A percentile compares a stretch with the other conserved stretches of the same genome.
Evolutionary conservation across 2,329 filamentous ascomycete genomes (phyloP).

Genomic region (Trichoderma brevicompactum): DNA sequence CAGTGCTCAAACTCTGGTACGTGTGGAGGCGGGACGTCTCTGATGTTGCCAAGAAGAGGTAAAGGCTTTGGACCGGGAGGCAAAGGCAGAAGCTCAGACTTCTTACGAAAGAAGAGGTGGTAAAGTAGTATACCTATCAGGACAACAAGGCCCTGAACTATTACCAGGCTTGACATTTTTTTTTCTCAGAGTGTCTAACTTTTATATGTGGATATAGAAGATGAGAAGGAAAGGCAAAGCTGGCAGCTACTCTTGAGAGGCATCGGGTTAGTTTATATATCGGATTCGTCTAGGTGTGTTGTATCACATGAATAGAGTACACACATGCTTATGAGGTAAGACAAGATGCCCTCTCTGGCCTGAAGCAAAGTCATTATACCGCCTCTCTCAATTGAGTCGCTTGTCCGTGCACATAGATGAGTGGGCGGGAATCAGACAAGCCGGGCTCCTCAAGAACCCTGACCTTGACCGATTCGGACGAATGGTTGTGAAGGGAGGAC

Average conservation of each 20-base stretch:
- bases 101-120: conserved; percentile 6
- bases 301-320: too few relatives aligned
- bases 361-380: too few relatives aligned
- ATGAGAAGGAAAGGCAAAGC: neutral
- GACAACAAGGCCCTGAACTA: conserved; percentile 4
- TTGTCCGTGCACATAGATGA: too few relatives aligned
- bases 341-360: too few relatives aligned
- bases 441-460: too few relatives aligned
- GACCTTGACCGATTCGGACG: too few relatives aligned
- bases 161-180: neutral
- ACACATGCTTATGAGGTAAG: too few relatives aligned
- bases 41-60: conserved; percentile 52
- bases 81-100: conserved; percentile 23
- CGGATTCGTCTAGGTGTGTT: too few relatives aligned
- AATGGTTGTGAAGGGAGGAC: too few relatives aligned
- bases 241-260: neutral
- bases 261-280: neutral
- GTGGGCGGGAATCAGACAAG: too few relatives aligned
- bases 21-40: conserved; percentile 47
- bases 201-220: neutral
- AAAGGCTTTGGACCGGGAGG: conserved; percentile 41
- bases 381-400: too few relatives aligned
- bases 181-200: too few relatives aligned
- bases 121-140: neutral
- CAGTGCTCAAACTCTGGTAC: conserved; percentile 42